Percentiles rank a stretch among this genome's conserved stretches.
Evolutionary conservation across 2,329 filamentous ascomycete species (phyloP).

Genomic region (Cladophialophora exuberans): DNA sequence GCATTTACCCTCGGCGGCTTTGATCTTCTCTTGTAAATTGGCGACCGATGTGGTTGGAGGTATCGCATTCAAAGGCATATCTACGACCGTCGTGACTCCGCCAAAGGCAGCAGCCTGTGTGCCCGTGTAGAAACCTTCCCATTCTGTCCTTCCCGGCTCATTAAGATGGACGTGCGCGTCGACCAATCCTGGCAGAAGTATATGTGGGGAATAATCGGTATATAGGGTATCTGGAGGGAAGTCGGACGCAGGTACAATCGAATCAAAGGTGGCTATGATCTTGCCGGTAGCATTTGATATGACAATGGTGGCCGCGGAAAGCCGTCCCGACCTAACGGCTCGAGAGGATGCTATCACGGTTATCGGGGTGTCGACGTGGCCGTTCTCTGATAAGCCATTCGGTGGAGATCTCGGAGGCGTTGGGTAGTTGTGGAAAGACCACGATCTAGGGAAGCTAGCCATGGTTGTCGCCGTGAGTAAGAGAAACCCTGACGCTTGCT

Average conservation of each 20-base stretch:
- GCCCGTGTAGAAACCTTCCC: constrained; percentile 97
- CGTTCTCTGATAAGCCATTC: constrained; percentile 24
- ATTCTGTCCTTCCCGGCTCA: constrained; percentile 94
- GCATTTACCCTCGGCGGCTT: constrained; percentile 81
- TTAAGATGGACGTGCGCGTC: constrained; percentile 98
- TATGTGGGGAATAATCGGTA: constrained; percentile 78
- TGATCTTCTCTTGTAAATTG: constrained; percentile 81
- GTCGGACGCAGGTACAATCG: constrained; percentile 71
- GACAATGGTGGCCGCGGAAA: constrained; percentile 82
- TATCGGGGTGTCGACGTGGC: constrained; percentile 51
- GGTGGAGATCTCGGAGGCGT: constrained; percentile 32
- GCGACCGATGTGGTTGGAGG: constrained; percentile 89
- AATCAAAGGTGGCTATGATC: constrained; percentile 74
- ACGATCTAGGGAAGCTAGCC: constrained; percentile 22
- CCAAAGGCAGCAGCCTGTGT: constrained; percentile 92
- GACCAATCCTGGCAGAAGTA: constrained; percentile 87
- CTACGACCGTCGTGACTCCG: constrained; percentile 93
- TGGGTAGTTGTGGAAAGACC: constrained; percentile 29
- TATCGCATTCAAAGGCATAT: constrained; percentile 97
- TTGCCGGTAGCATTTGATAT: constrained; percentile 80
- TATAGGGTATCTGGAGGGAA: constrained; percentile 77
- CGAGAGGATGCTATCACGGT: constrained; percentile 82
- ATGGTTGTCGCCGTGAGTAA: constrained; percentile 21
- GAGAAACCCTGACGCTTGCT: constrained; percentile 13
- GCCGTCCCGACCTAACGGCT: constrained; percentile 74